Evolutionary conservation across 495 filamentous ascomycete genomes (phyloP), one percentile per base, ranked within the genome.

Genomic region (Penicillium steckii): DNA sequence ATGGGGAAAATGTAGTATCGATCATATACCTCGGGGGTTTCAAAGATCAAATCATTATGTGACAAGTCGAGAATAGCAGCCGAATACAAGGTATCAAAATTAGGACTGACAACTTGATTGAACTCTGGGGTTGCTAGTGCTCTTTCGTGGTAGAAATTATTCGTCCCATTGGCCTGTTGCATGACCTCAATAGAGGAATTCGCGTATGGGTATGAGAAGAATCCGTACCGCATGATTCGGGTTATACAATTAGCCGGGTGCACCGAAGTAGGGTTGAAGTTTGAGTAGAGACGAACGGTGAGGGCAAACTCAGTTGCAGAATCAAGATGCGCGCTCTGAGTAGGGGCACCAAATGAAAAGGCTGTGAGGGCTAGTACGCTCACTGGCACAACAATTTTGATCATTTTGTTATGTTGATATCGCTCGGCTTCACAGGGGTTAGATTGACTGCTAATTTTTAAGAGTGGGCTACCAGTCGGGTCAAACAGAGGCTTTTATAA

Each of bases 71-170:
- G 12, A 35, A 35, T n/a, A 15, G 32, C 8, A 12, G 22, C 3
- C n/a, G 48, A 51, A 24, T 51, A 51, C 21, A 51, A 21, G 6
- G 48, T 51, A 15, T 51, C 48, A 17, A 51, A 37, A 44, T 51
- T 51, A 2, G 48, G 48, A 13, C 48, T 33, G 10, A 51, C 48
- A 22, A 51, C 24, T 13, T 25, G 17, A 7, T 24, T 6, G 12
- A 18, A 26, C 8, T 5, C 18, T 7, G 47, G 15, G 12, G 15
- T 26, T 10, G 47, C 32, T 8, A 42, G 30, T 5, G 41, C 12
- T 26, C 47, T 48, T 25, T 18, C 29, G 21, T 33, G 29, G 3
- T 33, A 19, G 45, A 32, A 48, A 9, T 8, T 24, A 22, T 44
- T 44, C 22, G 42, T 44, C 22, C 19, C 42, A 44, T 44, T 26